Base-by-base conservation (phyloP, 225 moss, liverwort and hornwort species). In the Pleurozium schreberi region DNA sequence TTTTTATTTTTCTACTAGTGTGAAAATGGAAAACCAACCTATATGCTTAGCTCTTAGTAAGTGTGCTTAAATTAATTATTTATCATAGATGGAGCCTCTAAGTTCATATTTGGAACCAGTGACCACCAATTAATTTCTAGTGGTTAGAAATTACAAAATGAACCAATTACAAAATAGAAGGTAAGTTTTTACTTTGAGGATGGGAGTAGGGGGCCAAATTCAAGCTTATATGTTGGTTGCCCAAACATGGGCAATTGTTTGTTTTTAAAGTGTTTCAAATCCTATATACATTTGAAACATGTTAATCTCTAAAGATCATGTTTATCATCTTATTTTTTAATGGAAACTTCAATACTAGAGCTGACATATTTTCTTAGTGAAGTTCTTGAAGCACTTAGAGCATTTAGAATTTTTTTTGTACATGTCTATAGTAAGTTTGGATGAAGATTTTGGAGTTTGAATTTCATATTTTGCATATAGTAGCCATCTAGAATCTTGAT, bases 11-110 rank as follows among this genome's bases (percentile, higher is more conserved):
- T 36, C 8, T 76, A 76, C 14, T 8, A 76, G 22, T 2, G 9
- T 0, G 0, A 7, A 50, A 23, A 38, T 3, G 14, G 0, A 77
- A 2, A 53, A 53, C 4, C 2, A n/a, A 16, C 6, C 5, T 23
- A 38, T 14, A 52, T 75, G 12, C 23, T 77, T 53, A 25, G 2
- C 4, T 1, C 4, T 16, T 23, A 0, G 0, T 13, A 77, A 36
- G 5, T 53, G 38, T 23, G 1, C 2, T 53, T 6, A 4, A 78
- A 10, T 38, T 55, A 1, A 25, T 36, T n/a, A 57, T 26, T 57
- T 57, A 17, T 16, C 1, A 34, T 1, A 15, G 0, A 53, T 36
- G 2, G 14, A 38, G 53, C 5, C 25, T 53, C 36, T 23, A 10
- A 26, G 2, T 57, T 57, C 0, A n/a, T 53, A 53, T 53, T 53